Evolutionary conservation across 345 rosid genomes (phyloP).

Genomic region (Populus euphratica): DNA sequence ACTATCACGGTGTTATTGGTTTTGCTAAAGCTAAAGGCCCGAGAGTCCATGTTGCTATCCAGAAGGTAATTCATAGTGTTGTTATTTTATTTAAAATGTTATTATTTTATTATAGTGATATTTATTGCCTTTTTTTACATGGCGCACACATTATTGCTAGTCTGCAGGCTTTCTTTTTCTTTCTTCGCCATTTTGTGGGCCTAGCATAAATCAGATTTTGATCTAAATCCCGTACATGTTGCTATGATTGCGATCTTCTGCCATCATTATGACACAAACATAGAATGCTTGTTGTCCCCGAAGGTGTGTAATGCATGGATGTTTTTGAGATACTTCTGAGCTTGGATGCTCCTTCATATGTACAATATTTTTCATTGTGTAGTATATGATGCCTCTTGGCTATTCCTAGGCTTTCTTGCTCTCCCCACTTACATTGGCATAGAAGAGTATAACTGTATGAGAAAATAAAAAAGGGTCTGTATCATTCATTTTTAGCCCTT

Average conservation of each 20-base stretch:
- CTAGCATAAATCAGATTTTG: not conserved
- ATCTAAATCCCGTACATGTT: not conserved
- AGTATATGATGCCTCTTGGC: not conserved
- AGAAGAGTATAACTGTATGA: not conserved
- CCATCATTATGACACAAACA: no score
- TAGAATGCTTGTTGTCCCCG: not conserved
- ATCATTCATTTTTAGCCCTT: not conserved
- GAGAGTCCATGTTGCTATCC: constrained; percentile 69
- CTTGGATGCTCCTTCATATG: not conserved
- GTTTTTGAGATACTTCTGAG: not conserved
- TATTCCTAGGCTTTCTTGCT: not conserved
- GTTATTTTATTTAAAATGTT: constrained; percentile 1
- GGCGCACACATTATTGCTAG: not conserved
- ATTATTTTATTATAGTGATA: not conserved
- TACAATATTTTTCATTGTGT: not conserved
- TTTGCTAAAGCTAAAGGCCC: constrained; percentile 89
- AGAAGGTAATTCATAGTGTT: constrained; percentile 52
- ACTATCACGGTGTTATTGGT: constrained; percentile 84
- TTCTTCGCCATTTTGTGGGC: not conserved
- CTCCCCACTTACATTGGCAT: not conserved
- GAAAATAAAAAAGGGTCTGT: not conserved
- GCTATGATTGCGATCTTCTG: not conserved
- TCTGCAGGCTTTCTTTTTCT: not conserved
- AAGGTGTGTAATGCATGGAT: not conserved
- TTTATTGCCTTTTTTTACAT: not conserved